Evolutionary conservation across 2,329 filamentous ascomycete species (phyloP).

Genomic region (Neocatenulostroma microsporum): DNA sequence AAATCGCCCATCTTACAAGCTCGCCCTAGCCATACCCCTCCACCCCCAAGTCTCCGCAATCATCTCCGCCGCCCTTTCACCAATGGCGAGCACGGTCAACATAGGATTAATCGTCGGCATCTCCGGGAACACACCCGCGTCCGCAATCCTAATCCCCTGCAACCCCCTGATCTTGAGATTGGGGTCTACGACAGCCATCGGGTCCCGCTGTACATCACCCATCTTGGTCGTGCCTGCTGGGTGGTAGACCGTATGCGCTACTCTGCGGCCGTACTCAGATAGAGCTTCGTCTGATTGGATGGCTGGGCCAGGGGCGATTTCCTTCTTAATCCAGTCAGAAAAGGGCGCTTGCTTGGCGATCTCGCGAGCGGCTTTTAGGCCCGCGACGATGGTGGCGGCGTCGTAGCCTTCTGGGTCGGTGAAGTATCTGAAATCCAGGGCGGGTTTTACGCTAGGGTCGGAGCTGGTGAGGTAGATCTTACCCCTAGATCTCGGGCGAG

Average conservation of each 20-base stretch:
- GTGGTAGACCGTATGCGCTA: conserved; percentile 84
- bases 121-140: conserved; percentile 80
- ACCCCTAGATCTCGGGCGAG: conserved; percentile 69
- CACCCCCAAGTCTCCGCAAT: conserved; percentile 66
- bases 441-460: conserved; percentile 69
- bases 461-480: conserved; percentile 68
- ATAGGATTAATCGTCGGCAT: conserved; percentile 86
- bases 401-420: conserved; percentile 81
- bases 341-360: conserved; percentile 70
- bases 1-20: conserved; percentile 36
- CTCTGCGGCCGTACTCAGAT: conserved; percentile 70
- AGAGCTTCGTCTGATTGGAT: conserved; percentile 72
- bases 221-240: conserved; percentile 86
- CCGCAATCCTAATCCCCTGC: conserved; percentile 67
- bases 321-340: conserved; percentile 72
- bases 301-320: conserved; percentile 68
- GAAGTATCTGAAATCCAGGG: conserved; percentile 84
- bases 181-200: conserved; percentile 70
- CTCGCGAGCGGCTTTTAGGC: conserved; percentile 68
- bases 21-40: conserved; percentile 49
- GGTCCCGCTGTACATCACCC: conserved; percentile 63
- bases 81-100: conserved; percentile 77
- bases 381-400: conserved; percentile 69
- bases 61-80: conserved; percentile 76
- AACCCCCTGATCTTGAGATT: conserved; percentile 65